Percentiles rank a stretch among this genome's conserved stretches.
Evolutionary conservation across 2,329 filamentous ascomycete species (phyloP).

Genomic region (Aaosphaeria pasadenensis): DNA sequence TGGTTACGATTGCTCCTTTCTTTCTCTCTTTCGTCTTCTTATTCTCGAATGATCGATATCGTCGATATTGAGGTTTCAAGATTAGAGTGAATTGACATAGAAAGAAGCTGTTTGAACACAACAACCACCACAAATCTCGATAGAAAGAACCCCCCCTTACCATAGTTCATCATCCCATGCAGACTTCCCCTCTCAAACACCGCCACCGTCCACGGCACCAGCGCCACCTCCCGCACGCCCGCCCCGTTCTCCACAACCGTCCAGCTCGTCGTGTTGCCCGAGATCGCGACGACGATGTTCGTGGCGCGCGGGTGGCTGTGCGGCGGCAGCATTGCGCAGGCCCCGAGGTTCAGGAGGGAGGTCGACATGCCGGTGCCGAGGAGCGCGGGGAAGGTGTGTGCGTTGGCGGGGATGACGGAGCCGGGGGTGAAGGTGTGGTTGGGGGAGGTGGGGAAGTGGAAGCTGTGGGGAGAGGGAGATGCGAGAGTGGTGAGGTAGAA

Average conservation of each 20-base stretch:
- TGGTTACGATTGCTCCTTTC: too few species aligned
- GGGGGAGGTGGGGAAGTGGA: conserved; percentile 46
- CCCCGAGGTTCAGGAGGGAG: conserved; percentile 46
- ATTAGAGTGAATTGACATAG: background rate
- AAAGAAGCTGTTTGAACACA: background rate
- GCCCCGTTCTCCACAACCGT: conserved; percentile 54
- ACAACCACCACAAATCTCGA: conserved; percentile 1
- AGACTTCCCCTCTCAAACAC: conserved; percentile 49
- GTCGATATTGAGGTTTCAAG: background rate
- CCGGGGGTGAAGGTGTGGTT: conserved; percentile 46
- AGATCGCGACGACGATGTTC: conserved; percentile 49
- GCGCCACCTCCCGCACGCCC: conserved; percentile 37
- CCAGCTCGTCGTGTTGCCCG: conserved; percentile 49
- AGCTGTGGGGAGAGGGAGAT: conserved; percentile 39
- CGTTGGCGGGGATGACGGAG: conserved; percentile 52
- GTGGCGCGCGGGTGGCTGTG: conserved; percentile 49
- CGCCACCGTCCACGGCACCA: conserved; percentile 48
- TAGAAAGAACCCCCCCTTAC: conserved; percentile 23
- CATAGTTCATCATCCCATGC: conserved; percentile 52
- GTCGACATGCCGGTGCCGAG: conserved; percentile 48
- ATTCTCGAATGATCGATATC: background rate
- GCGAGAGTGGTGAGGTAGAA: conserved; percentile 9
- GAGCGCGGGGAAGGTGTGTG: conserved; percentile 50
- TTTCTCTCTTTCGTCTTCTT: too few species aligned
- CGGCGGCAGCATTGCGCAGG: conserved; percentile 52